Base-by-base conservation (phyloP, 1,284 basidiomycete genomes). In the Cutaneotrichosporon sp. region DNA sequence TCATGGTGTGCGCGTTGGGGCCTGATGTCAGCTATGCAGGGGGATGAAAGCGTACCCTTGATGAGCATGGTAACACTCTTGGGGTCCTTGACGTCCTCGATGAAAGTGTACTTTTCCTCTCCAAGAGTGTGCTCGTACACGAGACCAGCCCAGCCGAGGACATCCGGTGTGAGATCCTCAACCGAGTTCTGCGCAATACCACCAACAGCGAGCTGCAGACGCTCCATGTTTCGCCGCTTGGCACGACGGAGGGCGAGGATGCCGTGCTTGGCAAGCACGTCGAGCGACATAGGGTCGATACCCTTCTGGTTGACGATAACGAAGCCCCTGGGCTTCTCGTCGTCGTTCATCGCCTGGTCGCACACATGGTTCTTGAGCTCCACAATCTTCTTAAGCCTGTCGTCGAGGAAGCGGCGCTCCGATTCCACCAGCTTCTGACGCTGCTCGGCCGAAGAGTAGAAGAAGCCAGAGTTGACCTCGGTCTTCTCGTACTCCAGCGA, bases 401-500 rank as follows among this genome's bases (percentile, higher is more conserved):
- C 87, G 72, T 99, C 96, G 43, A 94, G 88, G 71, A 94, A 94
- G 55, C 84, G 83, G 51, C 96, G 84, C 73, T 99, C 96, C 3
- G 91, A 92, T 76, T 99, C 96, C 57, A 98, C 92, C 12, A 99
- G 85, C 79, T 97, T 98, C 77, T 98, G 94, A 35, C 96, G 85
- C 76, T 99, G 96, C 70, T 97, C 96, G 12, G 96, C 88, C 2
- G 91, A 93, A 4, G 92, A 97, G 78, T 99, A 99, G 82, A 97
- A 99, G 83, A 99, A 99, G 19, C 92, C 86, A 43, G 96, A 97
- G 80, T 99, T 99, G 73, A 99, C 90, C 81, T 99, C 96, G 61
- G 96, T 99, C 80, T 98, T 98, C 76, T 99, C 96, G 75, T 98
- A 99, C 75, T 99, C 96, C 63, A 99, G 79, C 70, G 90, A 94